Evolutionary conservation across 345 rosid species (phyloP).

Genomic region (Passiflora organensis): DNA sequence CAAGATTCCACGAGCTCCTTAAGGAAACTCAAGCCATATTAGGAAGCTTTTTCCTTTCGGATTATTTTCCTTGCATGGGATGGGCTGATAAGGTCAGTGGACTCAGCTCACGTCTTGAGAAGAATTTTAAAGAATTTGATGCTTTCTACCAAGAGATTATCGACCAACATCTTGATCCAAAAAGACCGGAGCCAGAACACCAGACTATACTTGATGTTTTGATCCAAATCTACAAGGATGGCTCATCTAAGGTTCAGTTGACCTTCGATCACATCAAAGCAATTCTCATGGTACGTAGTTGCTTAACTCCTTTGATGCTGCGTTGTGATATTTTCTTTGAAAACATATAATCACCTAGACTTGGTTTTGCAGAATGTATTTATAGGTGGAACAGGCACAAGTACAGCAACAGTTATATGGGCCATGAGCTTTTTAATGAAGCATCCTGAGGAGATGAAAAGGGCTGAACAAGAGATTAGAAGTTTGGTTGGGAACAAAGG

Average conservation of each 20-base stretch:
- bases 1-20: constrained; percentile 22
- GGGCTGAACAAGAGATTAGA: constrained; percentile 33
- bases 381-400: constrained; percentile 39
- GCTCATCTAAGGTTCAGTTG: not conserved
- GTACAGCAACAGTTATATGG: constrained; percentile 38
- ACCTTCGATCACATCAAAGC: constrained; percentile 13
- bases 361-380: constrained; percentile 27
- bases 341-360: not conserved
- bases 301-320: no score
- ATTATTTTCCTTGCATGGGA: constrained; percentile 38
- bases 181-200: constrained; percentile 8
- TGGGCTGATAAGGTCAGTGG: constrained; percentile 44
- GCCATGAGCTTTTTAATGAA: constrained; percentile 34
- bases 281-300: constrained; percentile 12
- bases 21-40: constrained; percentile 26
- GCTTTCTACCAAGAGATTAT: constrained; percentile 35
- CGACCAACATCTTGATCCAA: constrained; percentile 33
- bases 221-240: constrained; percentile 3
- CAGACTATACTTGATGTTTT: constrained; percentile 19
- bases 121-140: constrained; percentile 32
- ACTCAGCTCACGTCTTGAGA: constrained; percentile 23
- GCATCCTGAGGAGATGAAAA: constrained; percentile 21
- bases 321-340: no score
- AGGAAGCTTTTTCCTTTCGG: constrained; percentile 33
- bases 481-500: constrained; percentile 18